Base-by-base conservation (phyloP, 2,329 filamentous ascomycete genomes). In the Verticillium tricorpus region DNA sequence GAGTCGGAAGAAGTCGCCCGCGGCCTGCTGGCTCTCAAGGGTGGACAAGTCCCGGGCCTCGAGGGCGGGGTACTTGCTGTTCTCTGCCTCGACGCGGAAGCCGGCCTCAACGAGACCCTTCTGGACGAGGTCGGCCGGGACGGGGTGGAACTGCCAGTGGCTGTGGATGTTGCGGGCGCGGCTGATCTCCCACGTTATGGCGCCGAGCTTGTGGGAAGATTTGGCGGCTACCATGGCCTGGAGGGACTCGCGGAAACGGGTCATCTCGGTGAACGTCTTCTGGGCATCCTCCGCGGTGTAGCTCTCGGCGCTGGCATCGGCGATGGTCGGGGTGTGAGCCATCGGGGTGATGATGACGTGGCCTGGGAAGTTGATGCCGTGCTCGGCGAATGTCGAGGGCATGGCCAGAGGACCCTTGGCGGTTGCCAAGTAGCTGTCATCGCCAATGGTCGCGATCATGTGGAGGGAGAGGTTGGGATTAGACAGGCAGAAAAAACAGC, bases 401-500 rank as follows among this genome's bases (percentile, higher is more conserved):
- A 87, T 89, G 1, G 91, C 89, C 1, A 99, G 82, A 5, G 95
- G 93, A 0, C 95, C 95, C 74, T 97, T 97, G 63, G 95, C 92
- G 28, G 90, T 95, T 32, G 95, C 96, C 60, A 98, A 77, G 74
- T 98, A 98, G 60, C 88, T 84, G 63, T 96, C 90, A 19, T 93
- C 88, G 60, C 91, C 95, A 66, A 99, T 94, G 31, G 90, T 93
- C 66, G 90, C 90, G 69, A 97, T 89, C 75, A 99, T 90, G 76
- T 99, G 94, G 1, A 89, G 89, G 59, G 91, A 90, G 55, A 95
- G 80, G 64, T 89, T 90, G 6, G 90, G 87, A 73, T 96, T 97
- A 6, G 92, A 93, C 12, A 99, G 83, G 72, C 95, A 99, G 79
- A 99, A 98, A 80, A 95, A 99, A 77, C 95, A 99, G 69, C 89